These are phyloP conservation scores for Rubia peregrina DNA, from an alignment of 305 asterid species.

Conservation along the genomic window DNA sequence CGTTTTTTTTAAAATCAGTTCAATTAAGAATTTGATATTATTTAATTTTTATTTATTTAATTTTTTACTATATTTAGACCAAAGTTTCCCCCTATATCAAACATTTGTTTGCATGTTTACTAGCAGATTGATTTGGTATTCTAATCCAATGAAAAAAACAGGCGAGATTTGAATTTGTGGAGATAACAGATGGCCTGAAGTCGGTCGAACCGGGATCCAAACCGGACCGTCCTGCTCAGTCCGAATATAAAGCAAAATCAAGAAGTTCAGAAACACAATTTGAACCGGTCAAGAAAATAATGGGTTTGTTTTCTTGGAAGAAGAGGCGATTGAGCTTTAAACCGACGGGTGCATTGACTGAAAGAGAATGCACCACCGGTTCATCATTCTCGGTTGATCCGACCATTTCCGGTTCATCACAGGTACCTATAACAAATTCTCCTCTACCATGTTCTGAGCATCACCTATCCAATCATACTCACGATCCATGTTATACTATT, in stretches of 20 bases:
- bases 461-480: no score
- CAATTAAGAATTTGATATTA: no score
- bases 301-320: conserved; percentile 56
- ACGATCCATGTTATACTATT: no score
- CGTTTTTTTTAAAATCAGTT: no score
- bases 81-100: no score
- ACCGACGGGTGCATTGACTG: conserved; percentile 23
- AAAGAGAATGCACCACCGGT: conserved; percentile 14
- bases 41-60: no score
- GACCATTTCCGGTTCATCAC: conserved; percentile 1
- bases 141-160: neutral
- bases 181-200: conserved; percentile 26
- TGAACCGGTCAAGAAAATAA: conserved; percentile 34
- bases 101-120: no score
- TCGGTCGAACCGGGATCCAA: conserved; percentile 10
- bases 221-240: conserved; percentile 15
- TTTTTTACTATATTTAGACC: no score
- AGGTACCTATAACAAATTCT: conserved; percentile 20
- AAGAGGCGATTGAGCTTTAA: conserved; percentile 44
- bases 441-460: no score
- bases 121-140: neutral
- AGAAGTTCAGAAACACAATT: conserved; percentile 14
- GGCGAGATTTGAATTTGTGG: conserved; percentile 32
- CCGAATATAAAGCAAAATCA: conserved; percentile 13
- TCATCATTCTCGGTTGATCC: neutral